Evolutionary conservation across 1,284 basidiomycete genomes (phyloP).

Genomic region (Boletellus dicymbophilus): DNA sequence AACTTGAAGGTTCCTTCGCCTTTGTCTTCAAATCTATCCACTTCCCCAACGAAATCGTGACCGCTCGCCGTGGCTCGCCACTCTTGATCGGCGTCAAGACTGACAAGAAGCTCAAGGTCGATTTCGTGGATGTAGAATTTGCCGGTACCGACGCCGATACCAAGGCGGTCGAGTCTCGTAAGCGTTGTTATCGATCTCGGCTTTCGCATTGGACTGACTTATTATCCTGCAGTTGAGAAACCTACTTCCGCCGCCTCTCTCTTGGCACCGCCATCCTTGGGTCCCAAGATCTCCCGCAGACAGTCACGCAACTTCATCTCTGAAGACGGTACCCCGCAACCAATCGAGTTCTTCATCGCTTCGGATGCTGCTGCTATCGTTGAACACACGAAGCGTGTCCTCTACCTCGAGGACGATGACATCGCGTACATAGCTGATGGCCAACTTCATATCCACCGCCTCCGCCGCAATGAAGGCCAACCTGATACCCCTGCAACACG

Average conservation of each 20-base stretch:
- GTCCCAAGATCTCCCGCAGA: slow-evolving; percentile 88
- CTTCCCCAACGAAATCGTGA: slow-evolving; percentile 96
- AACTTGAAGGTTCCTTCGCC: slow-evolving; percentile 99
- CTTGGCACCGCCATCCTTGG: slow-evolving; percentile 74
- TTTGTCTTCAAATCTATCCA: slow-evolving; percentile 99
- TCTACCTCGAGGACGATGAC: slow-evolving; percentile 99
- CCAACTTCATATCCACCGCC: slow-evolving; percentile 98
- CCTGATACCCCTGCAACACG: slow-evolving; percentile 74
- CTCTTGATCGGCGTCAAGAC: slow-evolving; percentile 99
- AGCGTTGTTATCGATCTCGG: slow-evolving; percentile 31
- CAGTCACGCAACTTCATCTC: slow-evolving; percentile 99
- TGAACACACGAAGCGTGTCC: slow-evolving; percentile 98
- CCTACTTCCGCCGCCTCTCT: slow-evolving; percentile 57
- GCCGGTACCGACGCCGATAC: slow-evolving; percentile 71
- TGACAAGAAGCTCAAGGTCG: slow-evolving; percentile 99
- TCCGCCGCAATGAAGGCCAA: slow-evolving; percentile 81
- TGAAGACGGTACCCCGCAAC: slow-evolving; percentile 97
- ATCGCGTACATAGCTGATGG: slow-evolving; percentile 98
- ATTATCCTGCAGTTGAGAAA: slow-evolving; percentile 43
- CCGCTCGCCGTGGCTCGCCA: slow-evolving; percentile 96
- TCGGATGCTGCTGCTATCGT: slow-evolving; percentile 97
- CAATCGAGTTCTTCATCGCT: slow-evolving; percentile 99
- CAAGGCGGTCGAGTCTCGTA: slow-evolving; percentile 57
- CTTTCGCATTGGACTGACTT: slow-evolving; percentile 11
- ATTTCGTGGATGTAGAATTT: slow-evolving; percentile 99